Base-by-base conservation (phyloP, 495 filamentous ascomycete species). In the Cudoniella acicularis region DNA sequence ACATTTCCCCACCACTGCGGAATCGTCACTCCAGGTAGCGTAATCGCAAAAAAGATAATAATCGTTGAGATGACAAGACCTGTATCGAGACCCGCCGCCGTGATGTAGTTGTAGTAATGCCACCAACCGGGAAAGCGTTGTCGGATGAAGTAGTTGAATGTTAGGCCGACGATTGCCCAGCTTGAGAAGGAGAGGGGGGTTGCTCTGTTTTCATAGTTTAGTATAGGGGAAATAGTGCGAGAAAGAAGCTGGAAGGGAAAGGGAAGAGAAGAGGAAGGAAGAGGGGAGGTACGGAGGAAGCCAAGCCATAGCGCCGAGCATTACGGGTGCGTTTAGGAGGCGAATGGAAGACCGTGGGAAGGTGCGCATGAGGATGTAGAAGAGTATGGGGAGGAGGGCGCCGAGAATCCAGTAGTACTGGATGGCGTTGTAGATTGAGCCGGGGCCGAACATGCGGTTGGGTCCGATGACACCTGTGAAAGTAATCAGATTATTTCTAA, bases 31-130 rank as follows among this genome's bases (percentile, higher is more conserved):
- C 70, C 61, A 2, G 72, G 74, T 18, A 84, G 56, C 16, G 69
- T 72, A 23, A 79, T 73, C 4, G 74, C 73, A 47, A 79, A 78
- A 64, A 80, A 80, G 50, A 79, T 70, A n/a, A 78, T 62, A 45
- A 80, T 72, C 0, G 77, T 78, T 0, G 67, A 69, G 36, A 80
- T 58, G n/a, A 74, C 68, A 13, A 80, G 65, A 10, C 77, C 77
- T 1, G 72, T 68, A 52, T 79, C 77, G 52, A 92, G 74, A 1
- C 81, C 87, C 0, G 88, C 87, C n/a, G 87, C 88, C 0, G 85
- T 80, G 64, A 90, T 76, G 68, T 90, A 91, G 76, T 92, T 91
- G 70, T 90, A 90, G 57, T 84, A 82, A 73, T 52, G 80, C 86
- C 86, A 89, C 86, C 86, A 89, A 0, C 74, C 76, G 40, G 82